phyloP scores from a whole-genome alignment of 2,329 filamentous ascomycete species.

The Neonectria neomacrospora region DNA sequence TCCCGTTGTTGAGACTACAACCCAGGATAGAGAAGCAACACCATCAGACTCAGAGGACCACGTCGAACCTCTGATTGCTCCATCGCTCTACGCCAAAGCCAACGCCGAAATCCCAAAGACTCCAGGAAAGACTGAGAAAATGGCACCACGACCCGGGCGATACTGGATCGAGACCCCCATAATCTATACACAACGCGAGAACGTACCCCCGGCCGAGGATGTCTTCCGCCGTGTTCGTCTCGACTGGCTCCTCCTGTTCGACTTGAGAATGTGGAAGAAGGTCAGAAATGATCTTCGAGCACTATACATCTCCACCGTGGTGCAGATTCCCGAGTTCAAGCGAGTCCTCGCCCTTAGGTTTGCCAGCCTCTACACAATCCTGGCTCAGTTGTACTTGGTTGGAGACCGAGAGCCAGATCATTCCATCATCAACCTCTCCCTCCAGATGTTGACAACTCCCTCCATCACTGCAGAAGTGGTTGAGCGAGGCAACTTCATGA shows the following conservation, averaged over 20 bases:
- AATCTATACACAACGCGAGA: conserved; percentile 71
- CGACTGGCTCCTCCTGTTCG: conserved; percentile 95
- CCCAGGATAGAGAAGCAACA: conserved; percentile 70
- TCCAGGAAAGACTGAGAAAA: conserved; percentile 65
- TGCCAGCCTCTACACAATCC: conserved; percentile 90
- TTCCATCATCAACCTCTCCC: conserved; percentile 96
- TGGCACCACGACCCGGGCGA: conserved; percentile 72
- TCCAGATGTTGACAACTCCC: conserved; percentile 96
- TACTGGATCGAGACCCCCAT: conserved; percentile 90
- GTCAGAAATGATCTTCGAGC: conserved; percentile 89
- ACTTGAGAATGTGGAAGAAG: conserved; percentile 96
- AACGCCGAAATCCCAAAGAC: conserved; percentile 85
- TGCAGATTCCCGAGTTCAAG: conserved; percentile 96
- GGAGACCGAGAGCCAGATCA: conserved; percentile 97
- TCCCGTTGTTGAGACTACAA: conserved; percentile 47
- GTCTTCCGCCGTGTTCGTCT: conserved; percentile 89
- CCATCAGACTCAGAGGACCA: conserved; percentile 77
- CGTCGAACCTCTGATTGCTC: conserved; percentile 70
- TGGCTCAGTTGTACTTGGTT: conserved; percentile 95
- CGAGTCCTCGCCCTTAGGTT: conserved; percentile 92
- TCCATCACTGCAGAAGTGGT: conserved; percentile 97
- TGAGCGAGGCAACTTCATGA: conserved; percentile 93
- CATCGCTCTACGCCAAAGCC: conserved; percentile 70
- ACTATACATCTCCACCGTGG: conserved; percentile 95
- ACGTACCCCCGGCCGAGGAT: conserved; percentile 81